Evolutionary conservation across 371 early-diverging fungal species (phyloP).

Genomic region (Actinomucor elegans): DNA sequence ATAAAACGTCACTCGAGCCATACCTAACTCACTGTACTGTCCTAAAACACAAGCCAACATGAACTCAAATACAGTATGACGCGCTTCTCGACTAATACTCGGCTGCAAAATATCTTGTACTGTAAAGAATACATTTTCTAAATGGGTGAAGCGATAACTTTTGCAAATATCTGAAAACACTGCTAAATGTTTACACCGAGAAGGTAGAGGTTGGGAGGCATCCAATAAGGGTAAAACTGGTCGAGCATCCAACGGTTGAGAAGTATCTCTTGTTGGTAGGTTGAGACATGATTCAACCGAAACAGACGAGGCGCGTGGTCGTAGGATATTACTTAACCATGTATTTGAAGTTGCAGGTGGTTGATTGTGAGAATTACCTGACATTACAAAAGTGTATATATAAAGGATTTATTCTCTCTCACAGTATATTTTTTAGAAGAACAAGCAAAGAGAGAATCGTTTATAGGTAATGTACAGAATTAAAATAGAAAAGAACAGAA

Average conservation of each 20-base stretch:
- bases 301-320: constrained; percentile 43
- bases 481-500: too few relatives aligned
- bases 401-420: too few relatives aligned
- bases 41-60: constrained; percentile 66
- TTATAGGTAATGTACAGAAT: too few relatives aligned
- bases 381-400: too few relatives aligned
- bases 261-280: constrained; percentile 29
- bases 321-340: constrained; percentile 49
- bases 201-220: constrained; percentile 23
- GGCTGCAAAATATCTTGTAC: constrained; percentile 56
- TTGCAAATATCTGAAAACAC: constrained; percentile 45
- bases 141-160: constrained; percentile 59
- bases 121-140: constrained; percentile 61
- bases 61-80: constrained; percentile 60
- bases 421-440: too few relatives aligned
- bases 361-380: too few relatives aligned
- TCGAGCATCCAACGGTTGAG: constrained; percentile 46
- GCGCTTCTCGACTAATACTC: constrained; percentile 53
- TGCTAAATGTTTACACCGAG: constrained; percentile 40
- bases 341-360: not conserved
- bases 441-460: too few relatives aligned
- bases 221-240: constrained; percentile 38
- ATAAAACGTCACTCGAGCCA: constrained; percentile 65
- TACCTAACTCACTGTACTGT: constrained; percentile 64
- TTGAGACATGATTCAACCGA: constrained; percentile 52